Evolutionary conservation across 176 grass and related monocot genomes (phyloP).

Genomic region (Avena sativa): DNA sequence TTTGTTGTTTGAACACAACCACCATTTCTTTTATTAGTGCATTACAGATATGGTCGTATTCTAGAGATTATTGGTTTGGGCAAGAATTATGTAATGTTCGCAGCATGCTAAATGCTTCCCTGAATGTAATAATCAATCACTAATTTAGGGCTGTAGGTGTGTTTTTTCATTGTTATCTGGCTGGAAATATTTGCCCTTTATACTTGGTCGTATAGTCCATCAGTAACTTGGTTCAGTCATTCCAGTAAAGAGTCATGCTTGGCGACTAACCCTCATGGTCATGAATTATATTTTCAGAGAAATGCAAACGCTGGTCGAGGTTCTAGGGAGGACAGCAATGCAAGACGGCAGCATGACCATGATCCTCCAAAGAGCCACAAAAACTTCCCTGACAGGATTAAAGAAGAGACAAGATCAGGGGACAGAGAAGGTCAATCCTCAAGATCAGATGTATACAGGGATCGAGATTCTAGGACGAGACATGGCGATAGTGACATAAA

Average conservation of each 20-base stretch:
- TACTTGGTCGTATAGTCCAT: not conserved
- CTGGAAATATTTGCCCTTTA: conserved; percentile 21
- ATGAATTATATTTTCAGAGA: conserved; percentile 48
- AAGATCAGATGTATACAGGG: conserved; percentile 41
- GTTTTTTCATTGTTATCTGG: not conserved
- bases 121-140: not conserved
- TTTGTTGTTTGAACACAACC: not conserved
- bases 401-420: conserved; percentile 33
- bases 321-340: conserved; percentile 59
- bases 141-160: not conserved
- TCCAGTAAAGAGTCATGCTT: not conserved
- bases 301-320: conserved; percentile 66
- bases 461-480: conserved; percentile 39
- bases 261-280: not conserved
- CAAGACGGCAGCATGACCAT: conserved; percentile 57
- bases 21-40: not conserved
- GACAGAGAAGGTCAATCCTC: conserved; percentile 46
- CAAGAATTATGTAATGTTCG: not conserved
- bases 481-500: conserved; percentile 33
- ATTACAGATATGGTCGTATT: not conserved
- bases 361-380: conserved; percentile 51
- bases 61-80: not conserved
- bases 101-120: not conserved
- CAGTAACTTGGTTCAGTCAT: not conserved
- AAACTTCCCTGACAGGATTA: conserved; percentile 26